These are phyloP conservation scores for Roridomyces roridus DNA, from an alignment of 768 basidiomycete genomes.

Conservation along the genomic window DNA sequence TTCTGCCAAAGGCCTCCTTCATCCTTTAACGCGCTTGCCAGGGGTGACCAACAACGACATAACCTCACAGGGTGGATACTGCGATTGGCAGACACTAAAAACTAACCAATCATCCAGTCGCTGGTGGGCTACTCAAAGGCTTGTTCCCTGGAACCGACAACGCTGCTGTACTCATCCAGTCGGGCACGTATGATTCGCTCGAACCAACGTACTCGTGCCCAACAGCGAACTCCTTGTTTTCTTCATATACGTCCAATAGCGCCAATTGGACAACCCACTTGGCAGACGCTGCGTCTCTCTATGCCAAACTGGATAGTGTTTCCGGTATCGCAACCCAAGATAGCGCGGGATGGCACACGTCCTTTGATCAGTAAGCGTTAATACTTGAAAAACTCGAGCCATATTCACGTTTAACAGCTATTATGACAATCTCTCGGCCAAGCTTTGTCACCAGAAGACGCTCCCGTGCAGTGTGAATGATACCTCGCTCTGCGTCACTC, in stretches of 20 bases:
- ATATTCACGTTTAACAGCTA: constrained; percentile 38
- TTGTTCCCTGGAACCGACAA: constrained; percentile 47
- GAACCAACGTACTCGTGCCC: constrained; percentile 53
- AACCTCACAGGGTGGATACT: constrained; percentile 45
- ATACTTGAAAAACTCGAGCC: not conserved
- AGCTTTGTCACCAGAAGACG: constrained; percentile 52
- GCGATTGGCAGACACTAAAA: not conserved
- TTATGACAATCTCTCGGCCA: constrained; percentile 58
- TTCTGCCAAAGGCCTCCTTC: not conserved
- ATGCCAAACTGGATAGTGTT: constrained; percentile 47
- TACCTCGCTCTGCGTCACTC: constrained; percentile 49
- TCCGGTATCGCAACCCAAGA: constrained; percentile 48
- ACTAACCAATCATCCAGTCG: constrained; percentile 31
- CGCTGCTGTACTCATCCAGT: constrained; percentile 44
- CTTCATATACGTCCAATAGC: constrained; percentile 46
- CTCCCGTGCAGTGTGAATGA: constrained; percentile 54
- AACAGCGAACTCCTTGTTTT: constrained; percentile 39
- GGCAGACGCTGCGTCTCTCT: constrained; percentile 41
- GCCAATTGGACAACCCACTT: constrained; percentile 50
- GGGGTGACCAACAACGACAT: constrained; percentile 60
- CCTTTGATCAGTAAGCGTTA: constrained; percentile 53
- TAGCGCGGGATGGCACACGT: constrained; percentile 53
- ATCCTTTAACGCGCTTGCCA: constrained; percentile 15
- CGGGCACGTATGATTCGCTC: constrained; percentile 49
- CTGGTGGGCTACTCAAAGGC: constrained; percentile 50